Conservation (phyloP, 805 yeast species). For the Metschnikowia sp. region DNA sequence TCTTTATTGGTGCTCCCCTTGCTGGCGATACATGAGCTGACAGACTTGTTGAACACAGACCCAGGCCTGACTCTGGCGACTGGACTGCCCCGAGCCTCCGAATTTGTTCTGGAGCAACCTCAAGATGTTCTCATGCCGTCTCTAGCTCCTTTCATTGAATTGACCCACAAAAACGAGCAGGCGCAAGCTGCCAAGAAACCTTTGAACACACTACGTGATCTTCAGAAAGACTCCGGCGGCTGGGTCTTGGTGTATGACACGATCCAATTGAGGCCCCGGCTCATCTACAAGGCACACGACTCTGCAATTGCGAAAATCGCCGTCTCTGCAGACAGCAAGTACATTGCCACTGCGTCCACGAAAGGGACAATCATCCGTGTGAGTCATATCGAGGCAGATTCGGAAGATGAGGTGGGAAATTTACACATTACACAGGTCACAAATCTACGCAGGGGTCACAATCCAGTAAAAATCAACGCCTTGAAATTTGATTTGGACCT, state of each 20-base stretch:
- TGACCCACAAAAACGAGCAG: conserved; percentile 23
- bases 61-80: conserved; percentile 1
- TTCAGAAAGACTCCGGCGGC: conserved; percentile 29
- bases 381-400: conserved; percentile 19
- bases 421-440: conserved; percentile 26
- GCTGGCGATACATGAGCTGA: conserved; percentile 25
- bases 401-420: conserved; percentile 5
- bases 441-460: conserved; percentile 41
- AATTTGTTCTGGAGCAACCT: not conserved
- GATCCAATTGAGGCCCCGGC: conserved; percentile 26
- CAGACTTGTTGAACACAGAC: conserved; percentile 26
- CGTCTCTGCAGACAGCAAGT: conserved; percentile 24
- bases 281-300: conserved; percentile 40
- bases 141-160: conserved; percentile 19
- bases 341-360: conserved; percentile 40
- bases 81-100: conserved; percentile 4
- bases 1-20: conserved; percentile 37
- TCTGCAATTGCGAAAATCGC: conserved; percentile 32
- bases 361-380: conserved; percentile 44
- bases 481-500: conserved; percentile 34
- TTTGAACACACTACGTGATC: conserved; percentile 24
- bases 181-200: conserved; percentile 13
- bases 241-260: conserved; percentile 43
- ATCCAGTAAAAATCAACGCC: conserved; percentile 31
- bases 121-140: conserved; percentile 8